A percentile compares a stretch with the other conserved stretches of the same genome.
Evolutionary conservation across 352 stramenopile species (phyloP).

Genomic region (Aphanomyces cochlioides): DNA sequence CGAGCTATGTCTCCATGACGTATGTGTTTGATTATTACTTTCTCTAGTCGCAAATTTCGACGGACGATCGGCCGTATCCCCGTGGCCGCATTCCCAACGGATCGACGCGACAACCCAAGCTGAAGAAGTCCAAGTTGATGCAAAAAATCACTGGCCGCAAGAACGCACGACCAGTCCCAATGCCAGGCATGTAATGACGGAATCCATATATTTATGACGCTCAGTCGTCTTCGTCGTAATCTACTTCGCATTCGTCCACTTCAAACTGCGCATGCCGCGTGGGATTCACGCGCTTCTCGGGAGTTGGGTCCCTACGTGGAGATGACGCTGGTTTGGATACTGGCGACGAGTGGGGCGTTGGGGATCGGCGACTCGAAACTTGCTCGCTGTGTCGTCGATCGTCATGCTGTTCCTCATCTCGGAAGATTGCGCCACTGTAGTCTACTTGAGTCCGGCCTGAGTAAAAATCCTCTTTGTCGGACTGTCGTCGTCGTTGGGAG

Average conservation of each 20-base stretch:
- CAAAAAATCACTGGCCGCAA: constrained; percentile 28
- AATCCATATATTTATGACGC: not conserved
- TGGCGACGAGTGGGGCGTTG: too few relatives aligned
- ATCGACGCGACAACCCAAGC: constrained; percentile 21
- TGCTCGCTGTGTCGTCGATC: not conserved
- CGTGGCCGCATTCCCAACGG: constrained; percentile 6
- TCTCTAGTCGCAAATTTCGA: constrained; percentile 22
- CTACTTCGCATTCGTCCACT: constrained; percentile 14
- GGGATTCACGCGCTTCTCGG: not conserved
- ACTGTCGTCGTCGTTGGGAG: not conserved
- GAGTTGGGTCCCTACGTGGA: not conserved
- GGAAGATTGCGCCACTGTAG: constrained; percentile 11
- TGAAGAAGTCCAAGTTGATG: constrained; percentile 30
- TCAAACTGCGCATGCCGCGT: constrained; percentile 5
- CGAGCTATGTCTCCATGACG: not conserved
- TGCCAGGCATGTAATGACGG: constrained; percentile 2
- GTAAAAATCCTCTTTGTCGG: constrained; percentile 1
- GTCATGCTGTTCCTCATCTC: not conserved
- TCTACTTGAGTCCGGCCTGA: not conserved
- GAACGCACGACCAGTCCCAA: constrained; percentile 23
- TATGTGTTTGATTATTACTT: not conserved
- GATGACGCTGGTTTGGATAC: too few relatives aligned
- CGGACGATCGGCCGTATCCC: constrained; percentile 15
- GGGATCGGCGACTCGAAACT: too few relatives aligned
- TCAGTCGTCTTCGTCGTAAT: constrained; percentile 14